phyloP scores from a whole-genome alignment of 2,329 filamentous ascomycete species.

The Plenodomus lindquistii region DNA sequence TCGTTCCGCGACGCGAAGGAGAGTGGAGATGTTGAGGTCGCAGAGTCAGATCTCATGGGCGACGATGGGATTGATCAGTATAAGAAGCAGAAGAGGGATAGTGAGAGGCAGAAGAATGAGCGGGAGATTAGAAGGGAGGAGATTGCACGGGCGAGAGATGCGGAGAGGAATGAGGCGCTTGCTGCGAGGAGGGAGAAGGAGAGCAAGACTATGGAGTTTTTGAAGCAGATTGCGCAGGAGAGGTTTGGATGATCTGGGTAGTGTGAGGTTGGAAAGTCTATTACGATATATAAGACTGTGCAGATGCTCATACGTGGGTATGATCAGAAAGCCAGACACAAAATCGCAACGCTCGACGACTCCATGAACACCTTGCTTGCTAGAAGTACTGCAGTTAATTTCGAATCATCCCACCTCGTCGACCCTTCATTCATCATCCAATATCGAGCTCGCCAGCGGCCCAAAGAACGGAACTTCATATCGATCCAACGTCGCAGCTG shows the following conservation, averaged over 20 bases:
- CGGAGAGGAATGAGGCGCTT: slow-evolving; percentile 78
- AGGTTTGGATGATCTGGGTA: slow-evolving; percentile 54
- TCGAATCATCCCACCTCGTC: too few relatives aligned
- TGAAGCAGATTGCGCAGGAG: slow-evolving; percentile 77
- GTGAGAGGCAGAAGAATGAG: slow-evolving; percentile 77
- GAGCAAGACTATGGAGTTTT: slow-evolving; percentile 79
- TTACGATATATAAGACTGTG: neutral
- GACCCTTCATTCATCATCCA: slow-evolving; percentile 79
- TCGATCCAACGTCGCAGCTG: slow-evolving; percentile 66
- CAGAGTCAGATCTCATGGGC: slow-evolving; percentile 78
- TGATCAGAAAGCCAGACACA: neutral
- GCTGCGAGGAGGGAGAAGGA: slow-evolving; percentile 74
- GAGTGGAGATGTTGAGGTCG: slow-evolving; percentile 66
- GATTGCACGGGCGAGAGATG: slow-evolving; percentile 71
- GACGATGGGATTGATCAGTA: slow-evolving; percentile 67
- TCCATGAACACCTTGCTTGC: neutral
- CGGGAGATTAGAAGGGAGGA: slow-evolving; percentile 83
- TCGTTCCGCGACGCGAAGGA: slow-evolving; percentile 70
- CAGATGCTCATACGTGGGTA: neutral
- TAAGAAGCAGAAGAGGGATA: slow-evolving; percentile 66
- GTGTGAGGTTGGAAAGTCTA: neutral
- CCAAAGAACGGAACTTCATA: slow-evolving; percentile 90
- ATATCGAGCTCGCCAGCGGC: slow-evolving; percentile 79
- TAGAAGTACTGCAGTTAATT: neutral
- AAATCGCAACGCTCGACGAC: neutral